Evolutionary conservation across 164 flowering plant species (phyloP).

Genomic region (Piper longum): DNA sequence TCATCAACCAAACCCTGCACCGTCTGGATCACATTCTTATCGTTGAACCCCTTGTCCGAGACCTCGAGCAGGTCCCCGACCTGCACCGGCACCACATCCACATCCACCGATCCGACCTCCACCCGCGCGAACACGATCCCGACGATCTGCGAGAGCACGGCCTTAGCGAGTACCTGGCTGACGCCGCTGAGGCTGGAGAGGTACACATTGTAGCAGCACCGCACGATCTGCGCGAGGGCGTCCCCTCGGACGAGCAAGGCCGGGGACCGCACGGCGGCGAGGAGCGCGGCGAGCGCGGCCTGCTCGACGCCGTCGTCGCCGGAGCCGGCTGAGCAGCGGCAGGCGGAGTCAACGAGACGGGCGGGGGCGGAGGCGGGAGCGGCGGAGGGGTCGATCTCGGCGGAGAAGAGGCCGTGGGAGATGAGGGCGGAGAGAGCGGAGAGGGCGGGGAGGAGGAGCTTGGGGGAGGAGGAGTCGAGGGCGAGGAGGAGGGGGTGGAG

Average conservation of each 20-base stretch:
- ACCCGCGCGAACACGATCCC: conserved; percentile 58
- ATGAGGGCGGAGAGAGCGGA: conserved; percentile 52
- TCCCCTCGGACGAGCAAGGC: conserved; percentile 52
- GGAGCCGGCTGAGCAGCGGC: conserved; percentile 36
- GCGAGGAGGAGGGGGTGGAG: conserved; percentile 67
- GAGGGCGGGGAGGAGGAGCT: conserved; percentile 80
- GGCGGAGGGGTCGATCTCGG: conserved; percentile 32
- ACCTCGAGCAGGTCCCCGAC: conserved; percentile 63
- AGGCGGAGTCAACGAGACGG: conserved; percentile 42
- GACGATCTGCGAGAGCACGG: conserved; percentile 81
- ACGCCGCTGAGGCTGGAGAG: conserved; percentile 69
- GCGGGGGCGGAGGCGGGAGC: conserved; percentile 6
- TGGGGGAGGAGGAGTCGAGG: conserved; percentile 48
- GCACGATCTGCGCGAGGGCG: conserved; percentile 47
- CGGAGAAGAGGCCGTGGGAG: conserved; percentile 43
- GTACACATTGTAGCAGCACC: conserved; percentile 82
- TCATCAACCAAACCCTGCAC: conserved; percentile 67
- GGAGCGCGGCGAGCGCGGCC: conserved; percentile 35
- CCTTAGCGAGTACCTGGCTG: conserved; percentile 92
- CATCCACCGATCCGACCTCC: conserved; percentile 58
- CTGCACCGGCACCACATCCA: conserved; percentile 25
- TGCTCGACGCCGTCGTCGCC: conserved; percentile 78
- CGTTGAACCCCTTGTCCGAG: conserved; percentile 69
- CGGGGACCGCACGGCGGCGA: conserved; percentile 53
- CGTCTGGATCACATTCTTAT: conserved; percentile 54